Conservation (phyloP, 768 basidiomycete genomes). For the Cystobasidiopsis lactophilus region DNA sequence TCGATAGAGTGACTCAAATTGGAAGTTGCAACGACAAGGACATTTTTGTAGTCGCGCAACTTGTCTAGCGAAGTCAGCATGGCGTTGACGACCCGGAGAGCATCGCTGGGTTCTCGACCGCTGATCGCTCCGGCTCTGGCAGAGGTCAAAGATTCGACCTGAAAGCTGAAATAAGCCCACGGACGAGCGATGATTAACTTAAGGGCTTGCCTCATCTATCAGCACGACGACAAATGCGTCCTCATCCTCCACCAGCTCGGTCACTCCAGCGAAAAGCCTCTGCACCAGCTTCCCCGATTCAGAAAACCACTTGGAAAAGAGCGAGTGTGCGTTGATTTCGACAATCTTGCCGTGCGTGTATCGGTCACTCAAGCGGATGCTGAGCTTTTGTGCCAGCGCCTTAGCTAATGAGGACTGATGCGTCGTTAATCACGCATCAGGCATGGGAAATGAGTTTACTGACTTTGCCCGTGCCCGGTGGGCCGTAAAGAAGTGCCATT, state of each 20-base stretch:
- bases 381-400: slow-evolving; percentile 82
- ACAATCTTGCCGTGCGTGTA: slow-evolving; percentile 70
- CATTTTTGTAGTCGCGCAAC: slow-evolving; percentile 75
- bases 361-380: slow-evolving; percentile 65
- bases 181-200: background rate
- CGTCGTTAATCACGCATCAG: slow-evolving; percentile 22
- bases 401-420: slow-evolving; percentile 91
- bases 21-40: slow-evolving; percentile 85
- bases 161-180: slow-evolving; percentile 37
- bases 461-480: slow-evolving; percentile 51
- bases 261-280: slow-evolving; percentile 66
- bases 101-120: slow-evolving; percentile 88
- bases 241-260: slow-evolving; percentile 77
- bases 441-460: no score
- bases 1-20: slow-evolving; percentile 89
- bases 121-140: slow-evolving; percentile 85
- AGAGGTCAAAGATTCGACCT: slow-evolving; percentile 87
- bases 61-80: slow-evolving; percentile 92
- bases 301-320: slow-evolving; percentile 94
- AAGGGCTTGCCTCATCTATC: slow-evolving; percentile 38
- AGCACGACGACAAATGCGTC: slow-evolving; percentile 77
- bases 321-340: slow-evolving; percentile 93
- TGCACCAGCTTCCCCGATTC: slow-evolving; percentile 97
- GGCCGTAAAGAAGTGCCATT: slow-evolving; percentile 80
- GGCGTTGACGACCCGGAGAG: slow-evolving; percentile 84